Base-by-base conservation (phyloP, 2,329 filamentous ascomycete species). In the Apiospora arundinis region DNA sequence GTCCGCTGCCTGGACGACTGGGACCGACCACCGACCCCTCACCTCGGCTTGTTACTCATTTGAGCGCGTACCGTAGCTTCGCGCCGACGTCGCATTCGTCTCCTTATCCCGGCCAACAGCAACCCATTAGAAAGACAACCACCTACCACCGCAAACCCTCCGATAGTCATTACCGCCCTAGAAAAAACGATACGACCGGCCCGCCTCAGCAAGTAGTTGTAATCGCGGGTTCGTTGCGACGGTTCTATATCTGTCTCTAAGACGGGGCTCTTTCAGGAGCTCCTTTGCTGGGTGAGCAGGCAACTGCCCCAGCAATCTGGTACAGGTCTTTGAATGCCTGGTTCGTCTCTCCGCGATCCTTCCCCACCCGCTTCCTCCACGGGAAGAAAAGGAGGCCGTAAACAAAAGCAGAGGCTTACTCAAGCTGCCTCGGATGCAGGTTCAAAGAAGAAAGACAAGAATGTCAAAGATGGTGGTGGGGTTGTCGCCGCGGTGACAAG, bases 401-500 rank as follows among this genome's bases (percentile, higher is more conserved):
- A 77, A 73, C 74, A 74, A 70, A 78, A 77, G 68, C 74, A 78
- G 70, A 79, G 78, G 74, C 78, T 79, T 78, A 78, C 77, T 69
- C 72, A 73, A 70, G 74, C 72, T 76, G 75, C 77, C 71, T 74
- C 72, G 73, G 60, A 71, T 70, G 70, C 77, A 80, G 79, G 76
- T 75, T 76, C 77, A 76, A 81, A 79, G 79, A 80, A 81, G 75
- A 79, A 80, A 77, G 78, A 80, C 45, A 80, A 77, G 73, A 76
- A 81, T 79, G 78, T 71, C 71, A 81, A 79, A 79, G 79, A 80
- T 69, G 76, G 73, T 73, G 79, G 79, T 74, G 79, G 79, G 66
- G 78, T 80, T 72, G 75, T 80, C 63, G 78, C 78, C 46, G 79
- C 79, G 78, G 78, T 81, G 77, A 80, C 79, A n/a, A 80, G 74